A percentile compares a stretch with the other conserved stretches of the same genome.
These are phyloP conservation scores for Chalciporus pseudorubinellus DNA, from an alignment of 768 basidiomycete genomes.

Conservation along the genomic window DNA sequence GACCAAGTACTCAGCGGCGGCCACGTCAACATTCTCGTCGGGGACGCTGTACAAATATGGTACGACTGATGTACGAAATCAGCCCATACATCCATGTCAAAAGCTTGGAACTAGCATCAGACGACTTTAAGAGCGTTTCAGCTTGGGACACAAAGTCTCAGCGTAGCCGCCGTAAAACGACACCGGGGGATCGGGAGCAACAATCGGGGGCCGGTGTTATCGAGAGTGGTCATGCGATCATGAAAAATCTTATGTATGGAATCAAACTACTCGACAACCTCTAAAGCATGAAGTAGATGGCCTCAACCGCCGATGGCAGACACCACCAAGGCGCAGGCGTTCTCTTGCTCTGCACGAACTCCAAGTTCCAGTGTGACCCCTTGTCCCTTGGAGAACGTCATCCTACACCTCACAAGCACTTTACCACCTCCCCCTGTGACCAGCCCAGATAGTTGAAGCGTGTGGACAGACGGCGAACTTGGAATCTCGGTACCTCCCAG, in stretches of 20 bases:
- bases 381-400: conserved; percentile 88
- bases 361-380: conserved; percentile 92
- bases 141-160: conserved; percentile 10
- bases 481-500: conserved; percentile 89
- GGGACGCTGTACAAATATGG: conserved; percentile 2
- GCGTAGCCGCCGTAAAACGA: neutral
- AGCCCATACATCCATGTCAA: conserved; percentile 2
- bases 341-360: conserved; percentile 89
- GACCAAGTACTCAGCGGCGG: neutral
- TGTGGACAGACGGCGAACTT: conserved; percentile 83
- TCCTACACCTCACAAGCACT: conserved; percentile 88
- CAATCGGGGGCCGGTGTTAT: neutral
- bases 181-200: neutral
- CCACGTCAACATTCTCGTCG: conserved; percentile 14
- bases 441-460: conserved; percentile 88
- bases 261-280: conserved; percentile 10
- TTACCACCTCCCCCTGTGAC: conserved; percentile 94
- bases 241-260: conserved; percentile 9
- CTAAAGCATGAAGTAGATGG: neutral
- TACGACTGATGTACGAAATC: conserved; percentile 6
- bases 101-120: conserved; percentile 1
- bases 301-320: conserved; percentile 77
- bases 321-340: conserved; percentile 83
- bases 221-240: conserved; percentile 10
- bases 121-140: neutral